Percentiles rank a stretch among this genome's conserved stretches.
These are phyloP conservation scores for Cystobasidium pallidum DNA, from an alignment of 1,284 basidiomycete species.

Conservation along the genomic window DNA sequence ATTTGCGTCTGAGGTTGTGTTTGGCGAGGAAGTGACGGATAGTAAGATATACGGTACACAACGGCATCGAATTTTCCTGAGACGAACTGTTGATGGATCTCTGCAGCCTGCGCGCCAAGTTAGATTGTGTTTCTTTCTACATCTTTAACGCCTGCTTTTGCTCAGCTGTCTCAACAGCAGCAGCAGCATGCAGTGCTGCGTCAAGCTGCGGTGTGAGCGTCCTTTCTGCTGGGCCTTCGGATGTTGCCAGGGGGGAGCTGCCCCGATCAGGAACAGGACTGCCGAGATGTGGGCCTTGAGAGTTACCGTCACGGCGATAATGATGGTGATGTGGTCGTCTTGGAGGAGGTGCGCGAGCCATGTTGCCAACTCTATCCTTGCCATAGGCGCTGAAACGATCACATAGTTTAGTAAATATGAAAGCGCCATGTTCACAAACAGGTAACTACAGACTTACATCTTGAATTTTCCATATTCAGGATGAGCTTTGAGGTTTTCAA, in stretches of 20 bases:
- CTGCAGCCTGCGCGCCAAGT: too few species aligned
- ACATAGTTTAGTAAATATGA: conserved; percentile 77
- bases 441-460: conserved; percentile 34
- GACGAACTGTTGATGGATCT: too few species aligned
- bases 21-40: too few species aligned
- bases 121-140: neutral
- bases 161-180: conserved; percentile 27
- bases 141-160: conserved; percentile 14
- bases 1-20: neutral
- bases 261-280: neutral
- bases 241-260: neutral
- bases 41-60: too few species aligned
- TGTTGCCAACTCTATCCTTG: conserved; percentile 88
- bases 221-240: conserved; percentile 3
- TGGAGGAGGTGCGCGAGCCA: conserved; percentile 43
- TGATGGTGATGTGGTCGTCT: conserved; percentile 13
- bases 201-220: conserved; percentile 31
- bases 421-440: conserved; percentile 58
- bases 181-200: conserved; percentile 30
- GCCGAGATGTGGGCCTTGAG: neutral
- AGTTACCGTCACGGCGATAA: conserved; percentile 11
- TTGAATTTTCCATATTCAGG: conserved; percentile 52
- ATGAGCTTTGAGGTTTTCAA: conserved; percentile 79
- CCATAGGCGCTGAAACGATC: conserved; percentile 79
- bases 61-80: too few species aligned